Base-by-base conservation (phyloP, 192 early-diverging fungal species). In the Chytriomyces sp. region DNA sequence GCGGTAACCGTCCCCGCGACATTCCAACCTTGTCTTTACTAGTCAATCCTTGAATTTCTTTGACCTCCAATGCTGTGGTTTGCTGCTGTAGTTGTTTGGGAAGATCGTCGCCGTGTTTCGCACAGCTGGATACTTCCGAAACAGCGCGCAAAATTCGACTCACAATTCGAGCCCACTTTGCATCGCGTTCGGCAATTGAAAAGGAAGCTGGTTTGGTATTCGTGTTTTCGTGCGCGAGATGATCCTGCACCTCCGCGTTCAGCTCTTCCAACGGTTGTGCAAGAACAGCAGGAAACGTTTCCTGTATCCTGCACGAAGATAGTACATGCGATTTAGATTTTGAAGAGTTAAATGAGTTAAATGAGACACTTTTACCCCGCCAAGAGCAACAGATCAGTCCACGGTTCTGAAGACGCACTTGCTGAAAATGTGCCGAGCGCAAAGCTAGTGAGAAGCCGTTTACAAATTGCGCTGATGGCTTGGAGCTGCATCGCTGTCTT, bases 401-500 rank as follows among this genome's bases (percentile, higher is more conserved):
- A 62, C 16, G 60, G 23, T 23, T 18, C 13, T 16, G 71, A 45
- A 8, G 23, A 53, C 26, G 57, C 13, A 5, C 3, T 28, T 45
- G 44, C 6, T 18, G 43, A 44, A 62, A 73, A 73, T 28, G 44
- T 60, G 1, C 71, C 71, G 3, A 73, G 71, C n/a, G 71, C 71
- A 62, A 73, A 73, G 46, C 61, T 61, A 26, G 71, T 73, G 11
- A 73, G 71, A 13, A 73, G 71, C 10, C 71, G 71, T 26, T 73
- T 73, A 45, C 71, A 73, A 10, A 60, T 43, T 9, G 45, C 43
- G 26, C 59, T 45, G 61, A 73, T 59, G 18, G 13, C 26, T 59
- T 16, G 18, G 50, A 59, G n/a, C n/a, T 18, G 16, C 53, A 57
- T 57, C 20, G 16, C 20, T 57, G 2, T 13, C 53, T 13, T 2